Evolutionary conservation across 345 rosid genomes (phyloP).

Genomic region (Streptanthus diversifolius): DNA sequence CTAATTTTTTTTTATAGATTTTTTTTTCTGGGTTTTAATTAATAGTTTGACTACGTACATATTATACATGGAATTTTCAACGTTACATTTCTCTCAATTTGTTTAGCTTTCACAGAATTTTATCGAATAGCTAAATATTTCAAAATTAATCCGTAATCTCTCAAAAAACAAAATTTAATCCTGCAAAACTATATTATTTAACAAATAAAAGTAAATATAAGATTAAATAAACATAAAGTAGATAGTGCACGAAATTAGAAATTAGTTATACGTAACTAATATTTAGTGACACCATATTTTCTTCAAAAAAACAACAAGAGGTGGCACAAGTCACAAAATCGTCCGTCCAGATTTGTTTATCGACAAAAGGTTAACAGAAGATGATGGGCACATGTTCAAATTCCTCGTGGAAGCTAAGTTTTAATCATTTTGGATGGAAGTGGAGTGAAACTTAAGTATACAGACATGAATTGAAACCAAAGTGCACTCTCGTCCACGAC

Average conservation of each 20-base stretch:
- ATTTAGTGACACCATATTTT: background rate
- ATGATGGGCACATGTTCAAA: conserved; percentile 28
- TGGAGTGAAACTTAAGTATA: conserved; percentile 23
- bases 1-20: no score
- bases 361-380: background rate
- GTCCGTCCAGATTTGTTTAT: background rate
- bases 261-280: background rate
- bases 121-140: no score
- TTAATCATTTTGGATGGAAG: conserved; percentile 17
- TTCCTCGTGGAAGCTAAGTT: conserved; percentile 33
- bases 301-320: background rate
- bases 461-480: conserved; percentile 17
- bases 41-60: no score
- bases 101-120: no score
- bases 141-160: no score
- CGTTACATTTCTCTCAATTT: no score
- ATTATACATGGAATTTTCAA: no score
- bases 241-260: background rate
- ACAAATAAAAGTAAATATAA: background rate
- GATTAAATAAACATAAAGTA: background rate
- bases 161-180: no score
- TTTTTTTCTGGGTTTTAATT: no score
- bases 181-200: no score
- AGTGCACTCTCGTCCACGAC: conserved; percentile 16
- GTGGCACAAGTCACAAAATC: conserved; percentile 7